Conservation (phyloP, 1,139 yeast genomes). For the Taphrina communis region DNA sequence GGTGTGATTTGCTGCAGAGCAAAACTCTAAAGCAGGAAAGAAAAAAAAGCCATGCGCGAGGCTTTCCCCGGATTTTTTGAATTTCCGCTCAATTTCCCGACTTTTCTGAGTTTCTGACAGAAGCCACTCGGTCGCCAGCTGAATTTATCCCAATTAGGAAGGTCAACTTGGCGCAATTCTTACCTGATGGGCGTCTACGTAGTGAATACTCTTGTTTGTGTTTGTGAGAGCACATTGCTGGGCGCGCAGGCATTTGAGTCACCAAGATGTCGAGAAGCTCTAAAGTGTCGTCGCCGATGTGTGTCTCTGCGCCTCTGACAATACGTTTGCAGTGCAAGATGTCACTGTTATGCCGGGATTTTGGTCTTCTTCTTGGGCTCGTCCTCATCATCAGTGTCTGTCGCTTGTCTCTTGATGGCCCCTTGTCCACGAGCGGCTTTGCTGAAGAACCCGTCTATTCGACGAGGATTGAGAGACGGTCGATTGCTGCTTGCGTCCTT, state of each 20-base stretch:
- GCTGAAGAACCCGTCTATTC: slow-evolving; percentile 37
- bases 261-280: no score
- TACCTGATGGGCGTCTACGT: no score
- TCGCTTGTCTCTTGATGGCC: slow-evolving; percentile 23
- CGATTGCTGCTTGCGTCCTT: slow-evolving; percentile 40
- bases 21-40: background rate
- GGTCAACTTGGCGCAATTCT: background rate
- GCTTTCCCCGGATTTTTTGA: slow-evolving; percentile 1
- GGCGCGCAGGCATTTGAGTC: no score
- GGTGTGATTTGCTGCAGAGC: slow-evolving; percentile 3
- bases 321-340: background rate
- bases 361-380: background rate
- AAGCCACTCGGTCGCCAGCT: no score
- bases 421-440: slow-evolving; percentile 37
- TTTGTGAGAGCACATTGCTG: no score
- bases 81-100: slow-evolving; percentile 5
- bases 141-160: slow-evolving; percentile 6
- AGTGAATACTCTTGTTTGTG: no score
- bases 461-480: slow-evolving; percentile 26
- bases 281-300: no score
- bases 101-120: background rate
- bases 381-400: slow-evolving; percentile 30
- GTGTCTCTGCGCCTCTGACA: no score
- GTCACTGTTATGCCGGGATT: background rate
- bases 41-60: background rate